These are phyloP conservation scores for Medicago ruthenica DNA, from an alignment of 306 rosid species.

Conservation along the genomic window DNA sequence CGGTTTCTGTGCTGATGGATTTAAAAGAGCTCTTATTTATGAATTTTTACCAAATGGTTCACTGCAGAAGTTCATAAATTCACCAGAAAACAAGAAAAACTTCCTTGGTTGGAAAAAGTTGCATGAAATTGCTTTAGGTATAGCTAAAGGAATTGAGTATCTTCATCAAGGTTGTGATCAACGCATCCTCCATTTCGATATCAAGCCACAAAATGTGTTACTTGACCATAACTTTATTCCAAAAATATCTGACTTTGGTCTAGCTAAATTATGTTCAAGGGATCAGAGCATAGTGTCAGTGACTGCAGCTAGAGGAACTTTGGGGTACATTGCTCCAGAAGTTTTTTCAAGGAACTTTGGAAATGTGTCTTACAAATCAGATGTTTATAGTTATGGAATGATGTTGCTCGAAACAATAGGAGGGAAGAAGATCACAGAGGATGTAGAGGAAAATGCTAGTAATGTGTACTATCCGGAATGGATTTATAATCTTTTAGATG, in stretches of 20 bases:
- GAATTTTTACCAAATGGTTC: neutral
- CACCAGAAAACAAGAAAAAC: neutral
- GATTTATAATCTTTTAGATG: constrained; percentile 42
- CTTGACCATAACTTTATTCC: constrained; percentile 13
- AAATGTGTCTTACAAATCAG: neutral
- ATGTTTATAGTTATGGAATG: too few relatives aligned
- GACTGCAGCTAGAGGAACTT: constrained; percentile 44
- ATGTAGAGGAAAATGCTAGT: constrained; percentile 22
- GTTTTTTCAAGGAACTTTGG: too few relatives aligned
- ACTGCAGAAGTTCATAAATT: neutral
- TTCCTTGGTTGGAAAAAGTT: constrained; percentile 33
- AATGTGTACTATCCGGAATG: constrained; percentile 44
- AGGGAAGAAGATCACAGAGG: too few relatives aligned
- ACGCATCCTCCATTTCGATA: constrained; percentile 31
- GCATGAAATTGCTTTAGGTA: constrained; percentile 36
- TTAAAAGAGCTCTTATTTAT: neutral
- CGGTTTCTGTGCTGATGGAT: neutral
- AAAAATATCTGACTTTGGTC: constrained; percentile 52
- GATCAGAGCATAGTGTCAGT: constrained; percentile 38
- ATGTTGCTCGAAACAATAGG: too few relatives aligned
- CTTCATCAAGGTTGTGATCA: constrained; percentile 26
- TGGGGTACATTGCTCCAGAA: neutral
- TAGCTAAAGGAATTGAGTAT: constrained; percentile 32
- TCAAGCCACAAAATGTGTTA: constrained; percentile 27
- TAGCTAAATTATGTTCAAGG: constrained; percentile 46